Percentiles rank a stretch among this genome's conserved stretches.
Conservation (phyloP, 164 flowering plant species). For the Vitis rupestris region DNA sequence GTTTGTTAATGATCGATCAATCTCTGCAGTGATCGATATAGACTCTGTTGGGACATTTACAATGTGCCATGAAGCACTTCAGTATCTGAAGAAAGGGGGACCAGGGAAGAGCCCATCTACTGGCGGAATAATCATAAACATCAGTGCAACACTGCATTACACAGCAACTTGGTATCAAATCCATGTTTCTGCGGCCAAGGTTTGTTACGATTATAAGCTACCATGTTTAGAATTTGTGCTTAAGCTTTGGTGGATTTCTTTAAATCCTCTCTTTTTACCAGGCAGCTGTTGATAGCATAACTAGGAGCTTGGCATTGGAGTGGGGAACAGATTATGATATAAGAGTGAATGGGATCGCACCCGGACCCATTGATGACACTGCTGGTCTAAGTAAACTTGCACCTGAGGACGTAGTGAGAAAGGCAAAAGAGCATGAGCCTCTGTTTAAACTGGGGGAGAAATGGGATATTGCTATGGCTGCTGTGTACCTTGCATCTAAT, state of each 20-base stretch:
- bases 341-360: slow-evolving; percentile 76
- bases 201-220: slow-evolving; percentile 15
- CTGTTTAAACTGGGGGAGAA: slow-evolving; percentile 59
- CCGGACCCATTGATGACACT: slow-evolving; percentile 66
- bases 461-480: slow-evolving; percentile 76
- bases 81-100: slow-evolving; percentile 67
- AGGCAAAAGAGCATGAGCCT: slow-evolving; percentile 26
- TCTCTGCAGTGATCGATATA: slow-evolving; percentile 61
- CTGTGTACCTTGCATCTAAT: slow-evolving; percentile 59
- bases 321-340: slow-evolving; percentile 78
- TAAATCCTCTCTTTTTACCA: slow-evolving; percentile 11
- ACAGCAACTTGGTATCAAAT: slow-evolving; percentile 77
- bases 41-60: slow-evolving; percentile 80
- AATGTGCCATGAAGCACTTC: slow-evolving; percentile 73
- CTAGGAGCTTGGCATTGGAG: slow-evolving; percentile 64
- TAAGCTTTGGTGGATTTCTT: not conserved
- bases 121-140: slow-evolving; percentile 67
- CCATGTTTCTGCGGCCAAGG: slow-evolving; percentile 80
- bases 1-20: not conserved
- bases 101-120: slow-evolving; percentile 44
- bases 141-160: slow-evolving; percentile 77
- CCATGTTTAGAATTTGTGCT: not conserved
- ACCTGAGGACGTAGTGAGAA: slow-evolving; percentile 40
- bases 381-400: slow-evolving; percentile 53
- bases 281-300: slow-evolving; percentile 70